Percentiles rank a stretch among this genome's conserved stretches.
phyloP scores from a whole-genome alignment of 306 rosid species.

The Fragaria vesca region DNA sequence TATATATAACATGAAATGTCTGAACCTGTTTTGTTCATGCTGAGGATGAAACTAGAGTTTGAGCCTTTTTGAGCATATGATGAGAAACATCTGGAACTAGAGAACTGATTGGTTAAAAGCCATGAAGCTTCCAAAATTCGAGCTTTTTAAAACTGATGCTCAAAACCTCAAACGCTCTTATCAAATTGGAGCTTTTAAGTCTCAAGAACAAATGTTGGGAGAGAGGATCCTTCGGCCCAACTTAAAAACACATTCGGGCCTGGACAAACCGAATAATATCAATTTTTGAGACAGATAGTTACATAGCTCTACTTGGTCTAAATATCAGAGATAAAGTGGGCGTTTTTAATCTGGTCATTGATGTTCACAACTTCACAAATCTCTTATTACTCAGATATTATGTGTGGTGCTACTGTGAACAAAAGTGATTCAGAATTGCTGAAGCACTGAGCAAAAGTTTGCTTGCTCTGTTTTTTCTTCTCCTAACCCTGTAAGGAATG shows the following conservation, averaged over 20 bases:
- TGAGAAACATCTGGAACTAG: slow-evolving; percentile 5
- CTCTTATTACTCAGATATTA: neutral
- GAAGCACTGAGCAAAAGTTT: neutral
- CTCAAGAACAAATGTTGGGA: neutral
- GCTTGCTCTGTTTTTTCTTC: neutral
- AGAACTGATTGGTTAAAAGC: slow-evolving; percentile 13
- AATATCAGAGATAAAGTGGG: neutral
- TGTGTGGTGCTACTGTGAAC: neutral
- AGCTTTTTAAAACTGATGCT: slow-evolving; percentile 27
- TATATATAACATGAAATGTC: neutral
- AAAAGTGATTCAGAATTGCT: neutral
- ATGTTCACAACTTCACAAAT: no score
- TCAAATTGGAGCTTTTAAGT: neutral
- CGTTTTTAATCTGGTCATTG: no score
- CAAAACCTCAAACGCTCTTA: neutral
- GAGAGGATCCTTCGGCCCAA: neutral
- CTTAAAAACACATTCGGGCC: neutral
- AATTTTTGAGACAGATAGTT: no score
- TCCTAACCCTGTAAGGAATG: no score
- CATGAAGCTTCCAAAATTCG: slow-evolving; percentile 26
- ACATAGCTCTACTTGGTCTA: no score
- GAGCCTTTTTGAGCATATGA: slow-evolving; percentile 2
- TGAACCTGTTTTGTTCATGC: neutral
- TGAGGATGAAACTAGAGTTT: neutral
- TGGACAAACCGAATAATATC: neutral